These are phyloP conservation scores for Corrigiola litoralis DNA, from an alignment of 179 eudicot genomes.

Conservation along the genomic window DNA sequence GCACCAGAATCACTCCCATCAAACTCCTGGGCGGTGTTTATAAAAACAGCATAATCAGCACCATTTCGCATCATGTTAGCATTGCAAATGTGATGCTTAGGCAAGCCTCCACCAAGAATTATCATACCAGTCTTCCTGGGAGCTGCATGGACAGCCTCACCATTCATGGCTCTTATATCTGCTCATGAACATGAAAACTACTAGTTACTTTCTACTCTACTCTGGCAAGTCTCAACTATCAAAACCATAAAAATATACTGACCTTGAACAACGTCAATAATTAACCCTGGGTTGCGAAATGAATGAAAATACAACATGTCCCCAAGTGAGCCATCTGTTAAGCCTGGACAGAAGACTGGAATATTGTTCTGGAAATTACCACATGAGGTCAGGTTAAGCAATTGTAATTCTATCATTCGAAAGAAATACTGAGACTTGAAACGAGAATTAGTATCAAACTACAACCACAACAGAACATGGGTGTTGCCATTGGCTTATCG, in stretches of 20 bases:
- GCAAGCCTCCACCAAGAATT: constrained; percentile 89
- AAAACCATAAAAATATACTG: background rate
- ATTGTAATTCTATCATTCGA: background rate
- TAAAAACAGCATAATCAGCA: constrained; percentile 89
- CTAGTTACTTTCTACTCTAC: too few relatives aligned
- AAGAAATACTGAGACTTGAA: background rate
- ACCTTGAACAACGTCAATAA: constrained; percentile 81
- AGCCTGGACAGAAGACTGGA: constrained; percentile 81
- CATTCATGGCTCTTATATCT: constrained; percentile 83
- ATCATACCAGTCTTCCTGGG: constrained; percentile 90
- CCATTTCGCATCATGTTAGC: constrained; percentile 97
- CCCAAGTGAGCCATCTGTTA: constrained; percentile 93
- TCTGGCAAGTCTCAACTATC: background rate
- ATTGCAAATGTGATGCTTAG: constrained; percentile 95
- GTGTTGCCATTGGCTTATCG: too few relatives aligned
- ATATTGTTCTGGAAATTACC: constrained; percentile 56
- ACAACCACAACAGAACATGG: too few relatives aligned
- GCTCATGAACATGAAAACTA: constrained; percentile 12
- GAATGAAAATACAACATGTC: constrained; percentile 95
- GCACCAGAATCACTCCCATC: constrained; percentile 99
- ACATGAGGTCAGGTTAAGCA: background rate
- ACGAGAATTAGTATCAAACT: too few relatives aligned
- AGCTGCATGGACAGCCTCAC: constrained; percentile 84
- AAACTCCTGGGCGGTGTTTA: constrained; percentile 91
- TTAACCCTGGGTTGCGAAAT: constrained; percentile 64